Evolutionary conservation across 2,329 filamentous ascomycete species (phyloP).

Genomic region (Harringtonia aguacate): DNA sequence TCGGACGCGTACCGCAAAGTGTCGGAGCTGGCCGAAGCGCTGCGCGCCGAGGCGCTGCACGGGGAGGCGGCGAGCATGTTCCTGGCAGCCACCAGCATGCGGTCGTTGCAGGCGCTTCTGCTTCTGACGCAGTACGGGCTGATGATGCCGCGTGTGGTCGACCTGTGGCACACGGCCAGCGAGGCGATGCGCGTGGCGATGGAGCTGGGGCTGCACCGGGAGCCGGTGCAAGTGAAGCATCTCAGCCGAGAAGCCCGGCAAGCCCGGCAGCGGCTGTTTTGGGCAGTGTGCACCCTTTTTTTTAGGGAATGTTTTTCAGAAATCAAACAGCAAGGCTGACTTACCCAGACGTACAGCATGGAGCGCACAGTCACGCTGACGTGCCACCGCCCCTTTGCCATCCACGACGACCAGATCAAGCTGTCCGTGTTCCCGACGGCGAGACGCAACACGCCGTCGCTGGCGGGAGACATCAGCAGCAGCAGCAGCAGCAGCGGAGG

Average conservation of each 20-base stretch:
- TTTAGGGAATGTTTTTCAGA: too few relatives aligned
- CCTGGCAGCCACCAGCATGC: neutral
- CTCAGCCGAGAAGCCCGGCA: neutral
- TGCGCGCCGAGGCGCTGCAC: neutral
- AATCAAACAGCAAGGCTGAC: too few relatives aligned
- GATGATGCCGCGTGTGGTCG: neutral
- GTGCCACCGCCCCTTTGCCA: neutral
- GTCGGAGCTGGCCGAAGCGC: neutral
- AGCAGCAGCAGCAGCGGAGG: too few relatives aligned
- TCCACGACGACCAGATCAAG: neutral
- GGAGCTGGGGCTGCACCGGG: neutral
- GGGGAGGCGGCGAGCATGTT: neutral
- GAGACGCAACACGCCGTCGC: too few relatives aligned
- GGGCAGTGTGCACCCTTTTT: too few relatives aligned
- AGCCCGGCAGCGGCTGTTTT: too few relatives aligned
- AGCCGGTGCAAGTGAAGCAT: neutral
- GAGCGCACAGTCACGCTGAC: neutral
- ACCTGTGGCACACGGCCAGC: neutral
- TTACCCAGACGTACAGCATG: too few relatives aligned
- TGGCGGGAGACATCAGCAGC: too few relatives aligned
- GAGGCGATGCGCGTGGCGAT: conserved; percentile 1
- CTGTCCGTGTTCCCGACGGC: neutral
- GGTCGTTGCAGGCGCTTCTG: neutral
- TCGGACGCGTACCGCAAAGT: neutral
- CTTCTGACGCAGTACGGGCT: neutral